Evolutionary conservation across 306 rosid species (phyloP), one percentile per base, ranked within the genome.

Genomic region (Cicer arietinum): DNA sequence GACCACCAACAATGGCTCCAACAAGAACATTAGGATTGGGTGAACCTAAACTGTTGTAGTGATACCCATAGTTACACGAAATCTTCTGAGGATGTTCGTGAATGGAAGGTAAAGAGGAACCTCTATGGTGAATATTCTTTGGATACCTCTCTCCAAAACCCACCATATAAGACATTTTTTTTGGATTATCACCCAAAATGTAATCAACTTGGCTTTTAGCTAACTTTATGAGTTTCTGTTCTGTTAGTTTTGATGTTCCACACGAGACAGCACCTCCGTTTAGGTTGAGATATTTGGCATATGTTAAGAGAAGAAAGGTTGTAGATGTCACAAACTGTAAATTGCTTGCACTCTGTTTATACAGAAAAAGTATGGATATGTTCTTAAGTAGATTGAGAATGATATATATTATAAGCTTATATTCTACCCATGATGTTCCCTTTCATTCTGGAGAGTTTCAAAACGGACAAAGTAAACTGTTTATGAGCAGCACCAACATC

Each of bases 1-100:
- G 98, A 63, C 98, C 98, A n/a, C 98, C 97, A 1, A 93, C 91
- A 0, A 93, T 74, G 63, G 97, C 96, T 35, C 98, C 98, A 25
- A 86, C 83, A 7, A 87, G 93, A 54, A 84, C 65, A 76, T 91
- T 93, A 1, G 98, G 98, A 47, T 93, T 89, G 2, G 90, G 89
- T 0, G 96, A 86, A 1, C 73, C 50, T 0, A 94, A 87, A 57
- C 79, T 2, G 8, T 84, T 81, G 73, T 81, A 88, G 44, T 81
- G 91, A 78, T 88, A 94, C 0, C 96, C 94, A 0, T 86, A n/a
- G 74, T 76, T 75, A 75, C 98, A 91, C 5, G 88, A 30, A 67
- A 94, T 81, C 2, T 9, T 82, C 3, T 54, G 73, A 7, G 87
- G 79, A 13, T 78, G 88, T 0, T 61, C 62, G 6, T 77, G 83